phyloP scores from a whole-genome alignment of 257 asterid genomes.

The Eustoma russellianum region DNA sequence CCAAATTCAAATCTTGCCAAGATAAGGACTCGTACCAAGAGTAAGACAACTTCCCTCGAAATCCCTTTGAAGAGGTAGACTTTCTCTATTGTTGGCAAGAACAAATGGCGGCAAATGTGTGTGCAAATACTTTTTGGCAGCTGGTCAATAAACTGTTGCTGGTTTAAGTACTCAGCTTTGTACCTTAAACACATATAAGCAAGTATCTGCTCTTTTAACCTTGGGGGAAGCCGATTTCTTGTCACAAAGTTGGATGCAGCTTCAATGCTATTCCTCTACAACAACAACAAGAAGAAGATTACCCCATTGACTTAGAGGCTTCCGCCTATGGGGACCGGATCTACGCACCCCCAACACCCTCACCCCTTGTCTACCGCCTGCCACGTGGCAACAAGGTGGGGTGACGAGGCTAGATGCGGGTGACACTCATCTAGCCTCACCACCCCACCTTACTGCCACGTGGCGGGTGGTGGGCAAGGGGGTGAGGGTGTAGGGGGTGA shows the following conservation, averaged over 20 bases:
- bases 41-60: conserved; percentile 50
- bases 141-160: conserved; percentile 71
- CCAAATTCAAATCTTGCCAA: neutral
- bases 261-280: conserved; percentile 74
- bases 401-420: too few relatives aligned
- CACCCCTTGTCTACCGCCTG: too few relatives aligned
- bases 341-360: too few relatives aligned
- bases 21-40: conserved; percentile 32
- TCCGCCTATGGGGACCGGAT: too few relatives aligned
- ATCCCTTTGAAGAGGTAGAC: conserved; percentile 78
- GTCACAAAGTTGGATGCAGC: conserved; percentile 79
- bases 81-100: conserved; percentile 59
- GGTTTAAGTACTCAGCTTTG: conserved; percentile 86
- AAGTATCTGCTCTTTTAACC: conserved; percentile 73
- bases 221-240: conserved; percentile 59
- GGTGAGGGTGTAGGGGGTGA: too few relatives aligned
- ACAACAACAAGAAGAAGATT: neutral
- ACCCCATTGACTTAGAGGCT: too few relatives aligned
- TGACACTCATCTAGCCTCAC: too few relatives aligned
- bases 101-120: conserved; percentile 63
- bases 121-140: conserved; percentile 70
- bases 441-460: too few relatives aligned
- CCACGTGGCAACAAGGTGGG: too few relatives aligned
- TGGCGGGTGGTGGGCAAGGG: too few relatives aligned
- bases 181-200: conserved; percentile 84